Evolutionary conservation across 805 yeast species (phyloP).

Genomic region (Nakazawaea laoshanensis): DNA sequence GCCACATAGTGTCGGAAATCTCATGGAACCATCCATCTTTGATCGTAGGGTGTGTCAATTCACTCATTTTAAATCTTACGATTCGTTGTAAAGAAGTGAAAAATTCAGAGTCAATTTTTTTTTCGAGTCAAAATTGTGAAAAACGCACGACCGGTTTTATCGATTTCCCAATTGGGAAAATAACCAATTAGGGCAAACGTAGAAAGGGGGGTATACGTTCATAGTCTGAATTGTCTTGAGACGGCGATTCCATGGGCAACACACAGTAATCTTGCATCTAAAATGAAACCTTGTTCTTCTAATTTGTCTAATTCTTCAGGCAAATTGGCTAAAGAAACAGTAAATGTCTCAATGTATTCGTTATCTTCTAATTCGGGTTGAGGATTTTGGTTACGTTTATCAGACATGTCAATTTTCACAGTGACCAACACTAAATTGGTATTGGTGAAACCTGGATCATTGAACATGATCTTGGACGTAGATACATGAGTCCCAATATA

Average conservation of each 20-base stretch:
- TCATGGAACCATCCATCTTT: constrained; percentile 97
- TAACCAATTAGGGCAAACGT: background rate
- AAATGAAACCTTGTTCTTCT: constrained; percentile 55
- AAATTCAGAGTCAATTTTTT: too few relatives aligned
- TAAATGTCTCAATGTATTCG: constrained; percentile 88
- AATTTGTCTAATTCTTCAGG: constrained; percentile 45
- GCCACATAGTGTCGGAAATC: constrained; percentile 94
- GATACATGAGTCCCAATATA: constrained; percentile 56
- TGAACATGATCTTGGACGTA: constrained; percentile 24
- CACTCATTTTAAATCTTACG: too few relatives aligned
- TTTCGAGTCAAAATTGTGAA: too few relatives aligned
- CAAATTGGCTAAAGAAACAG: constrained; percentile 53
- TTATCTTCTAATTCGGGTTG: constrained; percentile 74
- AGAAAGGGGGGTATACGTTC: background rate
- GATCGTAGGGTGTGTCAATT: constrained; percentile 47
- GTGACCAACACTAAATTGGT: constrained; percentile 78
- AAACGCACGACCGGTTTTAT: too few relatives aligned
- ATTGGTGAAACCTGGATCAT: constrained; percentile 73
- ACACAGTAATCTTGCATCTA: constrained; percentile 85
- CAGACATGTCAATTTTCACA: constrained; percentile 64
- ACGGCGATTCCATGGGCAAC: constrained; percentile 73
- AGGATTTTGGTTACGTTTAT: constrained; percentile 62
- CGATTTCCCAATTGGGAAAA: too few relatives aligned
- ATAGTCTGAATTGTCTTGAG: constrained; percentile 24
- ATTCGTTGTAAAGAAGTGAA: too few relatives aligned